Base-by-base conservation (phyloP, 495 filamentous ascomycete species). In the Penicillium desertorum region DNA sequence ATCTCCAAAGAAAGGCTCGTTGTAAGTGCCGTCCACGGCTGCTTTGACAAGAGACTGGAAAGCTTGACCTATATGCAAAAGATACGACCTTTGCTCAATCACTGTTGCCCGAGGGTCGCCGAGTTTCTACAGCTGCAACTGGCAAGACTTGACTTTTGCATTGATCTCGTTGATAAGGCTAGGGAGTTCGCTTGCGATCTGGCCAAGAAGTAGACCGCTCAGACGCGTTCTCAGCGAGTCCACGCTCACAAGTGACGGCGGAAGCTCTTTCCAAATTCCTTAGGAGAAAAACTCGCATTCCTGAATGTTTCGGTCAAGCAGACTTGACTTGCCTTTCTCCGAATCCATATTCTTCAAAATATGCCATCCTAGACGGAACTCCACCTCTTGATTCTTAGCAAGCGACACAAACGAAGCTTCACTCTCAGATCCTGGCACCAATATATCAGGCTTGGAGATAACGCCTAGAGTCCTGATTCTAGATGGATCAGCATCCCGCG, bases 151-250 rank as follows among this genome's bases (percentile, higher is more conserved):
- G 22, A 71, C 56, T 22, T 75, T 78, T 0, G 44, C 48, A 23
- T 81, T 64, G 10, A 88, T 83, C 30, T 89, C 85, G 1, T 67
- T 47, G n/a, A 86, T 73, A 22, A 91, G 56, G 14, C 70, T 76
- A 0, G 86, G 87, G 3, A 90, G 76, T 52, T 86, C 78, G 1
- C 59, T 32, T 0, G 71, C 65, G 46, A 90, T 86, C 30, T 88
- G 83, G 0, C 61, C 59, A 1, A 82, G 68, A 0, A 90, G 75
- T 2, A 89, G 61, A 1, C 73, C 74, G 65, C 84, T 86, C 1
- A 90, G 71, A 9, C 81, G 73, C 0, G 47, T 51, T 39, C 80
- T 69, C 6, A 90, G 69, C 1, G 60, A 51, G 17, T 74, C 68
- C 16, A 88, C 75, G 1, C 88, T 84, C 3, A 82, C 57, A 27